These are phyloP conservation scores for Epichloe sibirici DNA, from an alignment of 2,329 filamentous ascomycete genomes.

Conservation along the genomic window DNA sequence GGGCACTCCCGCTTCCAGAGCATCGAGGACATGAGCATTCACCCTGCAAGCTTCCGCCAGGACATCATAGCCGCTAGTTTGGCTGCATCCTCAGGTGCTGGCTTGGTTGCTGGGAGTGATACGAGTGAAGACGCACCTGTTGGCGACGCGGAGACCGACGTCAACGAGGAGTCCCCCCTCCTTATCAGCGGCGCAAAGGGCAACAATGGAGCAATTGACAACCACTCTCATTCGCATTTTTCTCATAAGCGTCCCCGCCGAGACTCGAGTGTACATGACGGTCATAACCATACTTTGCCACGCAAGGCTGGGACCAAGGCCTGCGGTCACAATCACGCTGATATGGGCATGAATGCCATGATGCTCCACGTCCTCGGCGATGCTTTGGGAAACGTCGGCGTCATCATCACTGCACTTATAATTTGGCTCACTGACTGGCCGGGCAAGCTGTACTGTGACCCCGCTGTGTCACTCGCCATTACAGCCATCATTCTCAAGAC, in stretches of 20 bases:
- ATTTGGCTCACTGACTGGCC: constrained; percentile 84
- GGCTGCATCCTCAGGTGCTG: constrained; percentile 35
- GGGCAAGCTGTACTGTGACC: constrained; percentile 81
- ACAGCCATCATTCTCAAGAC: constrained; percentile 66
- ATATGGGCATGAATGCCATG: constrained; percentile 92
- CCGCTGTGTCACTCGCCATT: constrained; percentile 85
- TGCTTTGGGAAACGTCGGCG: constrained; percentile 75
- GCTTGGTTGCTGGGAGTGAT: constrained; percentile 41
- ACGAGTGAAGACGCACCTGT: constrained; percentile 34
- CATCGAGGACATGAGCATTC: constrained; percentile 66
- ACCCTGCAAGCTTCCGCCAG: constrained; percentile 82
- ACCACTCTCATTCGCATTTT: constrained; percentile 12
- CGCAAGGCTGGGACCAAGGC: constrained; percentile 47
- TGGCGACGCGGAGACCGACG: constrained; percentile 28
- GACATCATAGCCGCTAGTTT: constrained; percentile 81
- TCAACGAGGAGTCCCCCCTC: constrained; percentile 35
- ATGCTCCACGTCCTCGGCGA: constrained; percentile 68
- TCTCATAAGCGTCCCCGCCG: constrained; percentile 19
- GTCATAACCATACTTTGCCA: constrained; percentile 73
- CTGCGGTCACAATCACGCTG: constrained; percentile 66
- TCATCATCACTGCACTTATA: constrained; percentile 69
- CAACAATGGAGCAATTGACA: constrained; percentile 18
- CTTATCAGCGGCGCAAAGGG: constrained; percentile 21
- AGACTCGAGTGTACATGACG: constrained; percentile 48
- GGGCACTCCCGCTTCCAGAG: constrained; percentile 49